These are phyloP conservation scores for Candida methanosorbosa DNA, from an alignment of 805 yeast species.

Conservation along the genomic window DNA sequence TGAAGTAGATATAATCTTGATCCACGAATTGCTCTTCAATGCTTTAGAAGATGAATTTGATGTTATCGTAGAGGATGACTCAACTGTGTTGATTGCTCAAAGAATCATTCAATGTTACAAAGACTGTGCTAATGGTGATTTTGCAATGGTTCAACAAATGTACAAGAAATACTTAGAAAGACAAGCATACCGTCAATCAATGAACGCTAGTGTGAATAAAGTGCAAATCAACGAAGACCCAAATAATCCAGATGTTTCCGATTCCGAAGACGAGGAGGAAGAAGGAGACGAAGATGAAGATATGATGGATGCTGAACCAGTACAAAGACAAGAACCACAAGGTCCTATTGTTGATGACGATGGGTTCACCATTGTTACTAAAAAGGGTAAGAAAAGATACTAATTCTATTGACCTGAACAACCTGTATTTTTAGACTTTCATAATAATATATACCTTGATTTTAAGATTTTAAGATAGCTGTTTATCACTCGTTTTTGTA, in stretches of 20 bases:
- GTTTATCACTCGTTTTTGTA: too few relatives aligned
- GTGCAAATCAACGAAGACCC: constrained; percentile 54
- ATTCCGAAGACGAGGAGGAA: constrained; percentile 36
- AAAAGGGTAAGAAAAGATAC: constrained; percentile 49
- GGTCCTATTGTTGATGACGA: constrained; percentile 80
- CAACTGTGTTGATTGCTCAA: constrained; percentile 68
- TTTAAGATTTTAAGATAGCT: too few relatives aligned
- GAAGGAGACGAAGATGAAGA: constrained; percentile 28
- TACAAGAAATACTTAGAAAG: constrained; percentile 53
- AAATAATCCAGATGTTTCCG: constrained; percentile 48
- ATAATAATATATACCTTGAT: too few relatives aligned
- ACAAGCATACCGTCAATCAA: constrained; percentile 28
- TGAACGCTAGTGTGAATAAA: constrained; percentile 18
- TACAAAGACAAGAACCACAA: constrained; percentile 24
- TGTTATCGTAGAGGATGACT: constrained; percentile 78
- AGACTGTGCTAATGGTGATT: constrained; percentile 49
- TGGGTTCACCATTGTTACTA: constrained; percentile 85
- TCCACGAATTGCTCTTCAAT: constrained; percentile 78
- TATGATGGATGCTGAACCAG: constrained; percentile 25
- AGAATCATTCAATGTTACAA: constrained; percentile 57
- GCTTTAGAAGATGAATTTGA: constrained; percentile 97
- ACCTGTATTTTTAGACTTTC: too few relatives aligned
- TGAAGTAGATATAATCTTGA: constrained; percentile 64
- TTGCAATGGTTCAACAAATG: constrained; percentile 44
- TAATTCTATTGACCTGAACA: too few relatives aligned